Evolutionary conservation across 495 filamentous ascomycete genomes (phyloP).

Genomic region (Chaetomium tenue): DNA sequence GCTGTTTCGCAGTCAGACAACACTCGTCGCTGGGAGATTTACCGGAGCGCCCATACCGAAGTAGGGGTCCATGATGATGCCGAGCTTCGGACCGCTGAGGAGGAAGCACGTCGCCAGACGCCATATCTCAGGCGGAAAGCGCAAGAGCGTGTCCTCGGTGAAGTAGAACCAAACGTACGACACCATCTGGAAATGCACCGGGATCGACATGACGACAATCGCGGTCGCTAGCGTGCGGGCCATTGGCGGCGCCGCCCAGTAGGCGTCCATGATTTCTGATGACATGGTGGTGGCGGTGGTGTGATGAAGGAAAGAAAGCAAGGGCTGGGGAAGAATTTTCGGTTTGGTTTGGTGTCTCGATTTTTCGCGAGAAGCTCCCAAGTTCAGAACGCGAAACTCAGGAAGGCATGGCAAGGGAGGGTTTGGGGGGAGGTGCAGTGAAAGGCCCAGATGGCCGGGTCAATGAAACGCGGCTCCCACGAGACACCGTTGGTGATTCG

Average conservation of each 20-base stretch:
- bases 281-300: slow-evolving; percentile 24
- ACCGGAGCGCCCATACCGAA: slow-evolving; percentile 55
- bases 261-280: slow-evolving; percentile 57
- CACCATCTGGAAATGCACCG: slow-evolving; percentile 56
- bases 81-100: slow-evolving; percentile 60
- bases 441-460: slow-evolving; percentile 16
- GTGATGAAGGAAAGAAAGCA: neutral
- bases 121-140: slow-evolving; percentile 59
- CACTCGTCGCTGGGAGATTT: slow-evolving; percentile 10
- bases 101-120: slow-evolving; percentile 67
- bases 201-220: slow-evolving; percentile 61
- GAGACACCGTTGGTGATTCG: slow-evolving; percentile 35
- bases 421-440: slow-evolving; percentile 18
- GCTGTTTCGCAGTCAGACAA: slow-evolving; percentile 29
- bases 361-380: slow-evolving; percentile 29
- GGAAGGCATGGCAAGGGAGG: slow-evolving; percentile 21
- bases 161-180: slow-evolving; percentile 57
- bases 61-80: slow-evolving; percentile 79
- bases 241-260: slow-evolving; percentile 69
- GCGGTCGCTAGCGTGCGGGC: slow-evolving; percentile 69
- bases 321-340: slow-evolving; percentile 14
- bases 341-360: slow-evolving; percentile 18
- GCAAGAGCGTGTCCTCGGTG: slow-evolving; percentile 54
- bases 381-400: slow-evolving; percentile 23
- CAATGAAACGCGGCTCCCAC: slow-evolving; percentile 22